phyloP scores from a whole-genome alignment of 2,329 filamentous ascomycete genomes.

The Fusarium torulosum region DNA sequence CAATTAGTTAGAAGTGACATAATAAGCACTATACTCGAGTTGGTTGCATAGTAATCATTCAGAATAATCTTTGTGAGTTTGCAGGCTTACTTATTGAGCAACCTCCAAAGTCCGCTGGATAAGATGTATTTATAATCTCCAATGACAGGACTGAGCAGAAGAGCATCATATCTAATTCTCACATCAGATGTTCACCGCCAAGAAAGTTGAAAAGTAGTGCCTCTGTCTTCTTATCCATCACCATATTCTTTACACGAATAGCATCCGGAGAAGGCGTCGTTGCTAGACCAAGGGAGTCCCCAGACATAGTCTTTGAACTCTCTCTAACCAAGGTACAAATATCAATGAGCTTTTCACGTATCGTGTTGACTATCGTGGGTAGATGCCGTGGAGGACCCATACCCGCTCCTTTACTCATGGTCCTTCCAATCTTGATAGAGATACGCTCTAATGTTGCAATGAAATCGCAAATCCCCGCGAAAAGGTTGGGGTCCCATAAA shows the following conservation, averaged over 20 bases:
- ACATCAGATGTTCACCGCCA: not conserved
- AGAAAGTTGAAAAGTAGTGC: slow-evolving; percentile 4
- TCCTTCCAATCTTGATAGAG: slow-evolving; percentile 2
- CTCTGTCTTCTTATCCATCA: slow-evolving; percentile 6
- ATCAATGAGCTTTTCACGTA: slow-evolving; percentile 4
- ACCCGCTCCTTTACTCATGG: slow-evolving; percentile 10
- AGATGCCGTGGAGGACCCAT: slow-evolving; percentile 8
- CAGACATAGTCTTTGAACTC: not conserved
- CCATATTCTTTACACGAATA: slow-evolving; percentile 1
- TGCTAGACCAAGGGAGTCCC: not conserved
- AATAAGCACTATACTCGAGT: too few relatives aligned
- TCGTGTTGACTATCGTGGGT: not conserved
- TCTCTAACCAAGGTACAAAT: slow-evolving; percentile 6
- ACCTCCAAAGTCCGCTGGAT: too few relatives aligned
- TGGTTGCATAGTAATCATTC: too few relatives aligned
- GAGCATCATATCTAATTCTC: too few relatives aligned
- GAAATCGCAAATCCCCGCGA: slow-evolving; percentile 12
- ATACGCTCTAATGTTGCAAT: not conserved
- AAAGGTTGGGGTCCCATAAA: not conserved
- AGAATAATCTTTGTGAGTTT: too few relatives aligned
- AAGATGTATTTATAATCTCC: too few relatives aligned
- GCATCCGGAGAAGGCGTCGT: not conserved
- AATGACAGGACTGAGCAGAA: too few relatives aligned
- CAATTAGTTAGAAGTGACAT: too few relatives aligned
- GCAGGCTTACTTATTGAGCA: too few relatives aligned